Conservation (phyloP, 495 filamentous ascomycete genomes). For the Stereocaulon alpinum region DNA sequence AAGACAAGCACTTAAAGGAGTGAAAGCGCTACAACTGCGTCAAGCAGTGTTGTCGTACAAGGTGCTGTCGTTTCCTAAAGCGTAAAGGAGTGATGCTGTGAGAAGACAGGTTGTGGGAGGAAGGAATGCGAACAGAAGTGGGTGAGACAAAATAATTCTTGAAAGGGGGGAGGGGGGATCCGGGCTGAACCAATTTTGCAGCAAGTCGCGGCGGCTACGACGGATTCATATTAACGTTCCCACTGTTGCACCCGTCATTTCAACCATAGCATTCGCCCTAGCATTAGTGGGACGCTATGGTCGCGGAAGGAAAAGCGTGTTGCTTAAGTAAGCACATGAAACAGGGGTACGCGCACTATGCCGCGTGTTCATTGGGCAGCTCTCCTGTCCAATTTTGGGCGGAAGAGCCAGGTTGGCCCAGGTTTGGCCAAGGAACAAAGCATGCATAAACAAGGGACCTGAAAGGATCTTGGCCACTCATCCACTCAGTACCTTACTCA, state of each 20-base stretch:
- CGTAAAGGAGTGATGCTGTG: conserved; percentile 19
- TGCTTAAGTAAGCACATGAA: not conserved
- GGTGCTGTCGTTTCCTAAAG: conserved; percentile 10
- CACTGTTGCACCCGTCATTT: no score
- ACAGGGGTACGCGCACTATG: not conserved
- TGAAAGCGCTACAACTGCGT: conserved; percentile 20
- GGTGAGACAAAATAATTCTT: conserved; percentile 1
- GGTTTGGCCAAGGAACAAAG: not conserved
- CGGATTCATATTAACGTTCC: no score
- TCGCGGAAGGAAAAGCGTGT: not conserved
- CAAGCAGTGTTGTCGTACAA: conserved; percentile 17
- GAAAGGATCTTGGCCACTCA: not conserved
- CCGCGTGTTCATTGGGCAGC: not conserved
- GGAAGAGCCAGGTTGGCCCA: not conserved
- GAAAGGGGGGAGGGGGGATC: conserved; percentile 1
- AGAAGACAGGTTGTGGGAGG: not conserved
- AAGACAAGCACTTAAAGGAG: conserved; percentile 17
- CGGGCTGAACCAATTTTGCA: no score
- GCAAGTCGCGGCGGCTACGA: no score
- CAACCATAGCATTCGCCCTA: no score
- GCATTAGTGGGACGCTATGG: not conserved
- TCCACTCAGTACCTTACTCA: no score
- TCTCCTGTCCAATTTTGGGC: not conserved
- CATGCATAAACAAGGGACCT: not conserved
- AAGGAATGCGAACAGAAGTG: conserved; percentile 7